These are phyloP conservation scores for Flaveria sonorensis DNA, from an alignment of 129 eudicot genomes.

Conservation along the genomic window DNA sequence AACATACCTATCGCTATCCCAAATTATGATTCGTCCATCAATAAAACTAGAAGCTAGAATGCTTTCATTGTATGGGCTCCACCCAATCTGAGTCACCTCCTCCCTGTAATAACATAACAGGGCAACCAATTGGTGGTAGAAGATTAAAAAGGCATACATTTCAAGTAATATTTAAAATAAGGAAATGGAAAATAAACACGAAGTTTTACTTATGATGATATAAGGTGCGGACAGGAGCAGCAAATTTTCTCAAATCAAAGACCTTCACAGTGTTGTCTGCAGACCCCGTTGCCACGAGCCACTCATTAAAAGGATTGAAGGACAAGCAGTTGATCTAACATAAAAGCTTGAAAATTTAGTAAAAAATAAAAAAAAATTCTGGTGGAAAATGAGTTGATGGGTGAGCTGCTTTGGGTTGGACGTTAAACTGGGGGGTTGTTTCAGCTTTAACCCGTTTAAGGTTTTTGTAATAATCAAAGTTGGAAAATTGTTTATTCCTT, in stretches of 20 bases:
- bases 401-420: no score
- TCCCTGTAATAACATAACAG: conserved; percentile 45
- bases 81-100: conserved; percentile 80
- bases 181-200: neutral
- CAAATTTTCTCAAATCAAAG: conserved; percentile 67
- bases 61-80: conserved; percentile 75
- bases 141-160: conserved; percentile 11
- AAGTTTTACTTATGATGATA: conserved; percentile 65
- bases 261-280: conserved; percentile 78
- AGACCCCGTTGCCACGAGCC: conserved; percentile 88
- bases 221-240: conserved; percentile 58
- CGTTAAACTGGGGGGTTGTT: no score
- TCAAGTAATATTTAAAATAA: neutral
- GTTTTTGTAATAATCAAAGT: no score
- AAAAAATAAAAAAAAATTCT: no score
- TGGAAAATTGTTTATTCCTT: no score
- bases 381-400: no score
- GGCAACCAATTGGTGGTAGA: conserved; percentile 3
- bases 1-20: conserved; percentile 79
- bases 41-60: conserved; percentile 77
- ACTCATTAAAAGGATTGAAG: conserved; percentile 75
- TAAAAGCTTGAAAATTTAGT: no score
- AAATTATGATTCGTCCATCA: conserved; percentile 75
- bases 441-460: no score
- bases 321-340: no score